Evolutionary conservation across 2,329 filamentous ascomycete species (phyloP), one percentile per base, ranked within the genome.

Genomic region (Chaetomium sp.): DNA sequence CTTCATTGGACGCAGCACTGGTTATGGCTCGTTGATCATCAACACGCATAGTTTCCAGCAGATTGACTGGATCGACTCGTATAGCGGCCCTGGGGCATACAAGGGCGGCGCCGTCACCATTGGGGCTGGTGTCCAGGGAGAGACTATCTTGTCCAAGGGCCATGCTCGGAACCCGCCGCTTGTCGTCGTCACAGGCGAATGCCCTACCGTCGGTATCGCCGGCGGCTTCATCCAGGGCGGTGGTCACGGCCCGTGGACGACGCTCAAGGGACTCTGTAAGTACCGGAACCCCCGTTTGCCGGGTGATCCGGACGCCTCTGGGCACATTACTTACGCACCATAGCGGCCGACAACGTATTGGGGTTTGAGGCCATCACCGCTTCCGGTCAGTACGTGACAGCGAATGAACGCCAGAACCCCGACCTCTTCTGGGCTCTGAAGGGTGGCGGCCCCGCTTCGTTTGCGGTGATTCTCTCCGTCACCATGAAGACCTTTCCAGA

Each of bases 171-270:
- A 78, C 38, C 74, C 71, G 0, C 71, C 71, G 1, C 31, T 85
- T 0, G 73, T 78, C 4, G 77, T 83, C 1, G 77, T 87, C 5
- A 82, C 80, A 0, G 85, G 84, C 1, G 81, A 84, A 65, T 86
- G 83, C 69, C 77, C 82, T 78, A 80, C 82, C 0, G 85, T 89
- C 2, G 86, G 86, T 7, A 71, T 86, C n/a, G 81, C 84, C 1
- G 87, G 86, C 10, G 86, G 86, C 0, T 87, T 85, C 65, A 80
- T 80, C 2, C 83, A 86, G 74, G 86, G 85, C 6, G 86, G 84
- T 9, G 86, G 86, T 0, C 85, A 87, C 69, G 79, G 78, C 0
- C 76, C 80, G 0, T 75, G 83, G 49, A 74, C 75, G 1, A 79
- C 79, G 0, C 73, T 75, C 7, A 79, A 81, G 55, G 84, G 83